Evolutionary conservation across 805 yeast genomes (phyloP).

Genomic region (Cyberlindnera sargentensis): DNA sequence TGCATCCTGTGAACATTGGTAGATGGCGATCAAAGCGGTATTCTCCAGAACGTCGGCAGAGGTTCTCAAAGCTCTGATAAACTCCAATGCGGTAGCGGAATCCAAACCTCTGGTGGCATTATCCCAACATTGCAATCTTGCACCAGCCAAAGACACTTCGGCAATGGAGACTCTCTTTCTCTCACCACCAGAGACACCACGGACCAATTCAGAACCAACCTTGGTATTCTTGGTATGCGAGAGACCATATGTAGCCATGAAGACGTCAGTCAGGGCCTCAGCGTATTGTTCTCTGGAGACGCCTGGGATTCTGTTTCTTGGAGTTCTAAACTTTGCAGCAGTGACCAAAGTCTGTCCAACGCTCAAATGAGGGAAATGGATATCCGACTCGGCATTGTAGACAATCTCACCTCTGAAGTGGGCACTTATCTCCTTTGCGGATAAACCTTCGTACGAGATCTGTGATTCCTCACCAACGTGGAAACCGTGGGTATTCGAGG

Average conservation of each 20-base stretch:
- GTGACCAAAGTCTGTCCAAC: conserved; percentile 54
- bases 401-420: conserved; percentile 56
- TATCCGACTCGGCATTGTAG: conserved; percentile 58
- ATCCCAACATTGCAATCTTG: conserved; percentile 47
- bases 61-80: conserved; percentile 45
- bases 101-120: conserved; percentile 63
- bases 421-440: conserved; percentile 36
- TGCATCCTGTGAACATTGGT: conserved; percentile 50
- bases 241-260: conserved; percentile 45
- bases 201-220: conserved; percentile 58
- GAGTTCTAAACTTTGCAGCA: conserved; percentile 50
- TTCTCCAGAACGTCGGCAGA: conserved; percentile 40
- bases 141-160: conserved; percentile 46
- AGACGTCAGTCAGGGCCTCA: conserved; percentile 40
- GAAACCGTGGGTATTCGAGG: conserved; percentile 52
- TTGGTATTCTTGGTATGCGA: conserved; percentile 54
- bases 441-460: conserved; percentile 43
- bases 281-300: conserved; percentile 43
- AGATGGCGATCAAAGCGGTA: conserved; percentile 57
- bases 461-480: conserved; percentile 35
- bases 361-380: conserved; percentile 55
- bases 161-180: conserved; percentile 72
- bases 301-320: conserved; percentile 47
- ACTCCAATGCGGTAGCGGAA: conserved; percentile 55
- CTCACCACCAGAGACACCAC: conserved; percentile 76